Evolutionary conservation across 805 yeast genomes (phyloP).

Genomic region (Zygoascus bituminiphila): DNA sequence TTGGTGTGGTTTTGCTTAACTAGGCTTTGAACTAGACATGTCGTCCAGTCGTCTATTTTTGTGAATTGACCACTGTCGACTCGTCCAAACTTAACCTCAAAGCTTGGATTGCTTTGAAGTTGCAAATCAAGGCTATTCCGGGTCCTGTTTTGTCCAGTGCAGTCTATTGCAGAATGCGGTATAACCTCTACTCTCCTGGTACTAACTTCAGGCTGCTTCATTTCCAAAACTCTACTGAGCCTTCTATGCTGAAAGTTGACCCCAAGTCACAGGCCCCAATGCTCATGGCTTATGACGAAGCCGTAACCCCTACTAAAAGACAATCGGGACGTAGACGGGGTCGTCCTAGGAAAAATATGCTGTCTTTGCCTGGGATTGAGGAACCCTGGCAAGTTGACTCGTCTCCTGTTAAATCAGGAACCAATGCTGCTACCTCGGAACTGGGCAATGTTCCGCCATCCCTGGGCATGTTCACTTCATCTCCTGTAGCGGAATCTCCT

Average conservation of each 20-base stretch:
- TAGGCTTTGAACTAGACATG: no score
- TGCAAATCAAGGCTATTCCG: no score
- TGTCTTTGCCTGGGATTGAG: background rate
- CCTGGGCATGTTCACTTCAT: conserved; percentile 14
- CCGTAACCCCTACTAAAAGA: background rate
- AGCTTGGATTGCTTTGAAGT: no score
- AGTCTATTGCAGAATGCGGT: no score
- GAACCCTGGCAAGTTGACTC: conserved; percentile 3
- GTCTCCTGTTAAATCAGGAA: background rate
- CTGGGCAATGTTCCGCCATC: conserved; percentile 8
- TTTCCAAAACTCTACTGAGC: background rate
- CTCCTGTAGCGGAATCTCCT: conserved; percentile 13
- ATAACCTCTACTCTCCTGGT: no score
- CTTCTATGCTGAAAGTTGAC: background rate
- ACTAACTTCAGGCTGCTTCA: background rate
- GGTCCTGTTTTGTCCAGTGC: no score
- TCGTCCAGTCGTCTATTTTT: no score
- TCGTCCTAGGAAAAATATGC: background rate
- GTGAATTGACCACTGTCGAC: no score
- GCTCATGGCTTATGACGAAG: background rate
- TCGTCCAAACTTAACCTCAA: no score
- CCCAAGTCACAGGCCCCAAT: background rate
- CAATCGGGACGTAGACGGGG: background rate
- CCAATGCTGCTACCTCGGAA: background rate
- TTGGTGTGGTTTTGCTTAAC: no score